These are phyloP conservation scores for Cryphonectria parasitica DNA, from an alignment of 2,329 filamentous ascomycete species.

Conservation along the genomic window DNA sequence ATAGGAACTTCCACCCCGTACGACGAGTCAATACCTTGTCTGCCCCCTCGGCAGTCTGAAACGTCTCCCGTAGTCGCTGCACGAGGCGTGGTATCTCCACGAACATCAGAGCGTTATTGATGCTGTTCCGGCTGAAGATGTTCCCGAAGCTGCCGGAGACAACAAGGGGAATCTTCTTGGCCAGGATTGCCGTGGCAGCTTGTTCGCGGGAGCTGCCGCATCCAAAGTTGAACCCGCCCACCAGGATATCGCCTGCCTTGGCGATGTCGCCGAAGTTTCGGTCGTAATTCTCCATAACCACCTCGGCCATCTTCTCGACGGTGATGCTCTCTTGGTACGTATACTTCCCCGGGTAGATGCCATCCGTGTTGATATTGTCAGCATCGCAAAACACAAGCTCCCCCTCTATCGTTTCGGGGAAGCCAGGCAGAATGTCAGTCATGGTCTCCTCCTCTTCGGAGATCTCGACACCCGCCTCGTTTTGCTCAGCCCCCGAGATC, in stretches of 20 bases:
- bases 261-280: constrained; percentile 66
- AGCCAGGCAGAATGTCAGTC: constrained; percentile 61
- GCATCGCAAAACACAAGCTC: constrained; percentile 88
- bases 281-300: constrained; percentile 96
- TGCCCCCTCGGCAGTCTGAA: constrained; percentile 43
- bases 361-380: constrained; percentile 86
- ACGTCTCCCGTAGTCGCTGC: constrained; percentile 66
- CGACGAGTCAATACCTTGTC: constrained; percentile 66
- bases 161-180: constrained; percentile 79
- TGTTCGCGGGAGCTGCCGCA: constrained; percentile 82
- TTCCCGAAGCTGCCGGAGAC: constrained; percentile 81
- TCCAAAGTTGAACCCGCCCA: constrained; percentile 88
- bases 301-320: constrained; percentile 72
- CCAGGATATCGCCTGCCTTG: constrained; percentile 76
- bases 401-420: constrained; percentile 79
- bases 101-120: constrained; percentile 78
- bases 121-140: constrained; percentile 78
- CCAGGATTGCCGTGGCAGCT: constrained; percentile 84
- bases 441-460: not conserved
- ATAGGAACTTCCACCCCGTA: constrained; percentile 82
- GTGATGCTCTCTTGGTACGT: constrained; percentile 89
- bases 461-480: not conserved
- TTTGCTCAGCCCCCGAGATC: constrained; percentile 55
- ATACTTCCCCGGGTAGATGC: constrained; percentile 86
- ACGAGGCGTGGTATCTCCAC: constrained; percentile 72